Percentiles rank a stretch among this genome's conserved stretches.
phyloP scores from a whole-genome alignment of 768 basidiomycete genomes.

The Leccinum subgranulosum region DNA sequence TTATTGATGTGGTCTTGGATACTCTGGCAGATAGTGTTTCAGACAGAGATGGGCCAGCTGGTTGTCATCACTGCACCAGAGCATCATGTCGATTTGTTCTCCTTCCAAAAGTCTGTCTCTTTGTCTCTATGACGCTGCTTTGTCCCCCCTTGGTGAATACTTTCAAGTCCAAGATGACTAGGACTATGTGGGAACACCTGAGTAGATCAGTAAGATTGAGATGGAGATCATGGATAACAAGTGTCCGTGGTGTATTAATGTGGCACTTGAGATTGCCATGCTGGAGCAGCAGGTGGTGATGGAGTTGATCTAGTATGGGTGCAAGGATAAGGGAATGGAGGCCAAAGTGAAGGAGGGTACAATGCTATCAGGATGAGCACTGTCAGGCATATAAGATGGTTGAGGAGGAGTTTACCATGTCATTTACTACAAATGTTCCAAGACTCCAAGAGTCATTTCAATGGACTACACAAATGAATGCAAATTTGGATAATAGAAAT shows the following conservation, averaged over 20 bases:
- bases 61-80: no score
- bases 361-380: constrained; percentile 17
- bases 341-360: constrained; percentile 52
- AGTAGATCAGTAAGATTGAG: constrained; percentile 96
- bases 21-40: not conserved
- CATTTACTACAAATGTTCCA: constrained; percentile 65
- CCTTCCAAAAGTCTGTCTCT: no score
- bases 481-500: no score
- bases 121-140: not conserved
- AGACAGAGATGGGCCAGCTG: no score
- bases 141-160: constrained; percentile 1
- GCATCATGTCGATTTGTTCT: no score
- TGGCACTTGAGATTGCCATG: constrained; percentile 62
- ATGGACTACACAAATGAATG: no score
- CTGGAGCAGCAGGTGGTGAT: constrained; percentile 54
- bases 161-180: constrained; percentile 61
- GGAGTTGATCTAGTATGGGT: constrained; percentile 66
- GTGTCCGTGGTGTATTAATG: constrained; percentile 95
- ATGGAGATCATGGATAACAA: constrained; percentile 99
- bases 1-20: not conserved
- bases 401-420: constrained; percentile 73
- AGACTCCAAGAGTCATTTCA: constrained; percentile 39
- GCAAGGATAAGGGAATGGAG: constrained; percentile 45
- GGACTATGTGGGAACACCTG: constrained; percentile 86
- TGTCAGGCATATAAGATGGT: constrained; percentile 70